A percentile compares a stretch with the other conserved stretches of the same genome.
These are phyloP conservation scores for Scleroderma citrinum DNA, from an alignment of 768 basidiomycete species.

Conservation along the genomic window DNA sequence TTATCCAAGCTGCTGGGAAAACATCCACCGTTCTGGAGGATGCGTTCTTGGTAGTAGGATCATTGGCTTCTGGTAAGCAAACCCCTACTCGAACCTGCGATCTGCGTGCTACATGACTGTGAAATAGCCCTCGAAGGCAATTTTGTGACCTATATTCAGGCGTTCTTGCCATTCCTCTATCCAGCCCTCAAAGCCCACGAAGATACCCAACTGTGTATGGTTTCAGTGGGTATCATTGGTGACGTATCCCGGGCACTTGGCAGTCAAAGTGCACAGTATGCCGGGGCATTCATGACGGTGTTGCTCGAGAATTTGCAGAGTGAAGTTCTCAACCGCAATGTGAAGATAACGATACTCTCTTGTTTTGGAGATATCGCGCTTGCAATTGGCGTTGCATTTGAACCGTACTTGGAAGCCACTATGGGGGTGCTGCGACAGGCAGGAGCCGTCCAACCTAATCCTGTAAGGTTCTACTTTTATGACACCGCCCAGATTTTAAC, in stretches of 20 bases:
- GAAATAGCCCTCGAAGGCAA: slow-evolving; percentile 62
- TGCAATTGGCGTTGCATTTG: slow-evolving; percentile 80
- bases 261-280: slow-evolving; percentile 76
- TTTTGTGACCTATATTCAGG: slow-evolving; percentile 78
- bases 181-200: slow-evolving; percentile 89
- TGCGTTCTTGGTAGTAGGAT: slow-evolving; percentile 90
- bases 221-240: slow-evolving; percentile 92
- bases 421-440: slow-evolving; percentile 92
- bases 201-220: slow-evolving; percentile 92
- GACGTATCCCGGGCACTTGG: slow-evolving; percentile 95
- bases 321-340: slow-evolving; percentile 83
- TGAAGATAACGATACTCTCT: slow-evolving; percentile 93
- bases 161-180: slow-evolving; percentile 82
- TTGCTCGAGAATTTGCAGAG: slow-evolving; percentile 88
- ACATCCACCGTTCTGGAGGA: slow-evolving; percentile 95
- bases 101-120: neutral
- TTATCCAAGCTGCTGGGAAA: slow-evolving; percentile 85
- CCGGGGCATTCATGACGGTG: slow-evolving; percentile 85
- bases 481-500: neutral
- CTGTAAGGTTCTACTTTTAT: slow-evolving; percentile 43
- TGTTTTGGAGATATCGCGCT: slow-evolving; percentile 97
- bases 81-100: neutral
- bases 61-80: slow-evolving; percentile 64
- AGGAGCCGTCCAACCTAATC: slow-evolving; percentile 79
- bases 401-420: slow-evolving; percentile 84